Conservation (phyloP, 2,329 filamentous ascomycete genomes). For the Alternaria ventricosa region DNA sequence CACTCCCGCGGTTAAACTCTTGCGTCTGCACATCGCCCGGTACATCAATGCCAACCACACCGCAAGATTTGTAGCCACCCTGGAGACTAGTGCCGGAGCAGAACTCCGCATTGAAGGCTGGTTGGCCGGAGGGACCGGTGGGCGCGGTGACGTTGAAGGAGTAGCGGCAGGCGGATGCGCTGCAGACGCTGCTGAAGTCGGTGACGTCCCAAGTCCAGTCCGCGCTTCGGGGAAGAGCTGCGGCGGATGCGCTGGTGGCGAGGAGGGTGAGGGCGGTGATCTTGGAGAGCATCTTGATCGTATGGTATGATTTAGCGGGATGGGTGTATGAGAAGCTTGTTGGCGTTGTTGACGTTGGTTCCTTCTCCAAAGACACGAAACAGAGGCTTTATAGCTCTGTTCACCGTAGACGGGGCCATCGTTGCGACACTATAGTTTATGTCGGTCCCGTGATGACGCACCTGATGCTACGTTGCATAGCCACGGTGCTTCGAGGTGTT, state of each 20-base stretch:
- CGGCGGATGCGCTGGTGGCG: constrained; percentile 10
- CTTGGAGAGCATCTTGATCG: constrained; percentile 19
- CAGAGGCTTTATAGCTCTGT: not conserved
- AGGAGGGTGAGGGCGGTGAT: constrained; percentile 13
- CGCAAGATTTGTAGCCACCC: constrained; percentile 22
- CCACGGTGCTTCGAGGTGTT: not conserved
- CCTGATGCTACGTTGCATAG: constrained; percentile 1
- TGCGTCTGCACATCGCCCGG: constrained; percentile 18
- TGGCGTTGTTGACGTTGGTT: not conserved
- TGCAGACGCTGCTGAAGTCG: constrained; percentile 26
- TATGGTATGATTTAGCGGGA: not conserved
- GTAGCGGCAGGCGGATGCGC: constrained; percentile 29
- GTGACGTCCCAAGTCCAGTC: constrained; percentile 26
- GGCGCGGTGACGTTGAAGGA: constrained; percentile 22
- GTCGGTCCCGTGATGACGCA: not conserved
- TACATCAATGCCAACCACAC: constrained; percentile 13
- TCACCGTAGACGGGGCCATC: not conserved
- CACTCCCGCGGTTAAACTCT: constrained; percentile 18
- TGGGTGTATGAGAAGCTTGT: not conserved
- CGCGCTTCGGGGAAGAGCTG: not conserved
- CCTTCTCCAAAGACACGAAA: rapidly evolving
- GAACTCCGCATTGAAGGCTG: constrained; percentile 21
- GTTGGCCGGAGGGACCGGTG: constrained; percentile 16
- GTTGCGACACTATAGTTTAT: not conserved
- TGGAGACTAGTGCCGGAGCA: constrained; percentile 22